Base-by-base conservation (phyloP, 2,329 filamentous ascomycete species). In the Xylariaceae sp. region DNA sequence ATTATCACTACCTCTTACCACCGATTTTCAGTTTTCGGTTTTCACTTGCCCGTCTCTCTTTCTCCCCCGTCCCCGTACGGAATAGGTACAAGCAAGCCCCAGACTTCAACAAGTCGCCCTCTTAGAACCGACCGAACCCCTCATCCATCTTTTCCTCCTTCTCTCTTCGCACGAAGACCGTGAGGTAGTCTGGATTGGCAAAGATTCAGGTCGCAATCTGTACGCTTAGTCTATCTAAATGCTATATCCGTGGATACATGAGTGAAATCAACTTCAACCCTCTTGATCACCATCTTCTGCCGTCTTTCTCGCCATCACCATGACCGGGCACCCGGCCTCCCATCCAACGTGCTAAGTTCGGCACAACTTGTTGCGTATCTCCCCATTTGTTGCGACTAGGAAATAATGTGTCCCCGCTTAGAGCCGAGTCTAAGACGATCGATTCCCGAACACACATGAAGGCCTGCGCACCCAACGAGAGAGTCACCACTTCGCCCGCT, bases 361-460 rank as follows among this genome's bases (percentile, higher is more conserved):
- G 18, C 42, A 30, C 48, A 9, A 34, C 13, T 39, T 23, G 37
- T 44, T 44, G 48, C 35, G 37, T 30, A 56, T 54, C 47, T 13
- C 55, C 50, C 39, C 47, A 15, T 45, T 50, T 55, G 13, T 57
- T 42, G 15, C 18, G 42, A 23, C 48, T 42, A 51, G 17, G 58
- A 53, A 56, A 63, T 57, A 53, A 61, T 58, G 58, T 11, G 53
- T 53, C 34, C 37, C 62, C 4, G 11, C 44, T 55, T 49, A 57
- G 57, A 52, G n/a, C 48, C 35, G 44, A 51, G 52, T 55, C 44
- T 50, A 44, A 55, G 48, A 53, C 54, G 54, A 56, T 30, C 49
- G 6, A 51, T 35, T 30, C 18, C 49, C 23, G 47, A 56, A 51
- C 51, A 48, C 48, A 54, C 30, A 51, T 30, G 55, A 57, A 45